Conservation (phyloP, 805 yeast genomes). For the Wickerhamiella lipophila region DNA sequence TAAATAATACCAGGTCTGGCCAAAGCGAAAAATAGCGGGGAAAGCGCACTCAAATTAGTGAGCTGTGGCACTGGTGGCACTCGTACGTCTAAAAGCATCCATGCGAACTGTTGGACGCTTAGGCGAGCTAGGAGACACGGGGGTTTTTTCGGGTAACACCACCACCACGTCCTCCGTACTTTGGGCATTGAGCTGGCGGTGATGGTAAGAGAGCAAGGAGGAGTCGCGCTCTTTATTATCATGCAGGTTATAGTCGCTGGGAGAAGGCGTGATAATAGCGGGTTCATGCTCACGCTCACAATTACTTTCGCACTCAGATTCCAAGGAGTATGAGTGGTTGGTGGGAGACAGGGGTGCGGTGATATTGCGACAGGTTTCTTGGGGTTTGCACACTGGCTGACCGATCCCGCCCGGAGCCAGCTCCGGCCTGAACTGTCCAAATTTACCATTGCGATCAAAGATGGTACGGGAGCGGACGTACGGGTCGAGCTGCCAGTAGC, state of each 20-base stretch:
- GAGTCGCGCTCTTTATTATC: background rate
- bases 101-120: background rate
- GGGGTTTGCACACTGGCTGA: slow-evolving; percentile 17
- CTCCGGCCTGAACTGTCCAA: slow-evolving; percentile 32
- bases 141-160: background rate
- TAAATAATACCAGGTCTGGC: background rate
- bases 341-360: background rate
- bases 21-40: no score
- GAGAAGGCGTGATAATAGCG: background rate
- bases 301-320: background rate
- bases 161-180: background rate
- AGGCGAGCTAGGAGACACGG: background rate
- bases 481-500: slow-evolving; percentile 64
- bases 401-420: slow-evolving; percentile 19
- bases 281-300: background rate
- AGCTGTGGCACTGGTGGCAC: background rate
- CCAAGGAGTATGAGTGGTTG: background rate
- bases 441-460: slow-evolving; percentile 62
- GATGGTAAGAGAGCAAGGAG: background rate
- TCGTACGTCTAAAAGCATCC: background rate
- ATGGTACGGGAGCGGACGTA: slow-evolving; percentile 66
- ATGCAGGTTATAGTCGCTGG: background rate
- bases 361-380: background rate
- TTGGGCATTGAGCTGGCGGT: background rate
- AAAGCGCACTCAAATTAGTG: background rate